These are phyloP conservation scores for Pseudonectria buxi DNA, from an alignment of 2,329 filamentous ascomycete species.

Conservation along the genomic window DNA sequence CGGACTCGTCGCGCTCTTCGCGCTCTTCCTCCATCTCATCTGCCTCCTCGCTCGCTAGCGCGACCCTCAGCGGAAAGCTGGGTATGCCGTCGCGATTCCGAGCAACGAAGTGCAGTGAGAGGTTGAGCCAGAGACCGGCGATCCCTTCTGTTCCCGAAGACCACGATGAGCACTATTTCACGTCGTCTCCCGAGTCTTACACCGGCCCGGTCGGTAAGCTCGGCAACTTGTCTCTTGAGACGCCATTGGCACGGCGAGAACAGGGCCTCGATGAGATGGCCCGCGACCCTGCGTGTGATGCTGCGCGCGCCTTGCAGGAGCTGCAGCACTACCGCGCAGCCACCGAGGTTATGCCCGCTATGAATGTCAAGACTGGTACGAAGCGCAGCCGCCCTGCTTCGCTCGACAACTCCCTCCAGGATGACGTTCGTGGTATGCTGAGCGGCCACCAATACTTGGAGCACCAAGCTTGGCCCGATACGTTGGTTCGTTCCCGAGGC, in stretches of 20 bases:
- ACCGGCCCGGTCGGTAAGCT: constrained; percentile 46
- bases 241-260: constrained; percentile 38
- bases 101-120: constrained; percentile 53
- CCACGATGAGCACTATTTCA: constrained; percentile 43
- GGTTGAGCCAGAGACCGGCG: constrained; percentile 43
- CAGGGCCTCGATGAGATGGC: constrained; percentile 39
- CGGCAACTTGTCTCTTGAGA: constrained; percentile 42
- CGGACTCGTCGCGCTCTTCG: constrained; percentile 54
- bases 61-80: constrained; percentile 46
- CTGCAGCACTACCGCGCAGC: constrained; percentile 48
- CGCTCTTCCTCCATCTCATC: constrained; percentile 60
- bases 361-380: constrained; percentile 29
- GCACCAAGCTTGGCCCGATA: constrained; percentile 28
- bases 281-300: constrained; percentile 42
- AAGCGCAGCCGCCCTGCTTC: constrained; percentile 57
- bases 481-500: constrained; percentile 30
- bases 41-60: constrained; percentile 53
- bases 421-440: constrained; percentile 61
- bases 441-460: constrained; percentile 28
- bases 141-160: constrained; percentile 54
- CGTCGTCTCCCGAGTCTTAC: constrained; percentile 53
- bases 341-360: constrained; percentile 29
- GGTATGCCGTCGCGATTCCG: constrained; percentile 59
- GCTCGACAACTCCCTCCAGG: constrained; percentile 54
- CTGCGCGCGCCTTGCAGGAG: constrained; percentile 52